A percentile compares a stretch with the other conserved stretches of the same genome.
Evolutionary conservation across 495 filamentous ascomycete species (phyloP).

Genomic region (Cairneyella variabilis): DNA sequence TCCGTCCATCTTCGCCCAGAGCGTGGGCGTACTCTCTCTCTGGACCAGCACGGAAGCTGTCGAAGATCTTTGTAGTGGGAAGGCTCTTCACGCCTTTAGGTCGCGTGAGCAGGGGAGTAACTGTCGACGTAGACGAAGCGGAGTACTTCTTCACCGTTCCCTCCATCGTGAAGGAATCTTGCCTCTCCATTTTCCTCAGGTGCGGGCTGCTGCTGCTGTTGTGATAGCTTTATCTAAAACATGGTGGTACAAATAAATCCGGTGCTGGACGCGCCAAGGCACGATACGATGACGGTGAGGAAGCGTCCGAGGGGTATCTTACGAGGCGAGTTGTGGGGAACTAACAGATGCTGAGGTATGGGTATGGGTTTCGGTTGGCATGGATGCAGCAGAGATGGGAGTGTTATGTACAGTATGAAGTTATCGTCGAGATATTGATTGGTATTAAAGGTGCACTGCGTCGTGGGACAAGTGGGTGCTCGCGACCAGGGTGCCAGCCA

Average conservation of each 20-base stretch:
- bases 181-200: background rate
- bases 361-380: too few relatives aligned
- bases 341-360: too few relatives aligned
- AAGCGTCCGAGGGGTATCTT: background rate
- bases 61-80: constrained; percentile 17
- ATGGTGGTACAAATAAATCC: background rate
- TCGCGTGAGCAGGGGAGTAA: constrained; percentile 15
- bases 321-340: too few relatives aligned
- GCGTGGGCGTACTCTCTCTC: background rate
- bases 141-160: constrained; percentile 11
- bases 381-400: too few relatives aligned
- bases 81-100: constrained; percentile 13
- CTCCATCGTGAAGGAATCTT: constrained; percentile 18
- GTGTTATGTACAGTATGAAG: too few relatives aligned
- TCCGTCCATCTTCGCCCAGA: constrained; percentile 10
- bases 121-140: constrained; percentile 17
- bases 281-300: background rate
- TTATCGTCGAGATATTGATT: too few relatives aligned
- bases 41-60: constrained; percentile 22
- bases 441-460: too few relatives aligned
- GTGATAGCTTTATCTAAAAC: background rate
- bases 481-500: too few relatives aligned
- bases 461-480: too few relatives aligned
- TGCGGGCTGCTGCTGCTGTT: background rate
- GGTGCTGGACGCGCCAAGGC: too few relatives aligned